Evolutionary conservation across 2,329 filamentous ascomycete species (phyloP).

Genomic region (Xylariaceae sp.): DNA sequence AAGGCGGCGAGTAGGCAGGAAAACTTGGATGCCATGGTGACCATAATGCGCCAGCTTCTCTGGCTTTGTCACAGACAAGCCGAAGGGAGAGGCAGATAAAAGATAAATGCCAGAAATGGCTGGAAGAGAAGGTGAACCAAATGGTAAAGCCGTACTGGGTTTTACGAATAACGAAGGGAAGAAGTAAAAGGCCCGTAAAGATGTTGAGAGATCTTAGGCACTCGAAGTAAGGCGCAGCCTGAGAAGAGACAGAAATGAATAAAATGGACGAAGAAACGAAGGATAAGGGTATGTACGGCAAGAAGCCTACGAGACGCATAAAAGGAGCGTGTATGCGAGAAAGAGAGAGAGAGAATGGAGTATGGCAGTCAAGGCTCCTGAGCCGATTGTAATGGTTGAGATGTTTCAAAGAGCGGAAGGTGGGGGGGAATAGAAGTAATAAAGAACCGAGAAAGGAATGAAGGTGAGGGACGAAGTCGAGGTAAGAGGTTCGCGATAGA

Average conservation of each 20-base stretch:
- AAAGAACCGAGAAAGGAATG: background rate
- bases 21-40: slow-evolving; percentile 32
- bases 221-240: slow-evolving; percentile 5
- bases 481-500: background rate
- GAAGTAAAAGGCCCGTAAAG: slow-evolving; percentile 7
- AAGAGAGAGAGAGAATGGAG: background rate
- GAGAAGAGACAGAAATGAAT: background rate
- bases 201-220: slow-evolving; percentile 2
- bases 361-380: background rate
- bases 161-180: slow-evolving; percentile 16
- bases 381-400: background rate
- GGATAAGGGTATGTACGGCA: background rate
- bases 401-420: background rate
- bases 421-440: background rate
- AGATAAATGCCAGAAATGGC: slow-evolving; percentile 5
- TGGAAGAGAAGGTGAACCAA: background rate
- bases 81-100: slow-evolving; percentile 8
- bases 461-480: too few relatives aligned
- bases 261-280: slow-evolving; percentile 11
- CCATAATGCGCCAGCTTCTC: slow-evolving; percentile 4
- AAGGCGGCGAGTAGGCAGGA: slow-evolving; percentile 28
- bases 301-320: background rate
- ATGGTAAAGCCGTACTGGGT: background rate
- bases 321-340: background rate
- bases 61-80: slow-evolving; percentile 28